Evolutionary conservation across 768 basidiomycete genomes (phyloP), one percentile per base, ranked within the genome.

Genomic region (Lactifluus volemus): DNA sequence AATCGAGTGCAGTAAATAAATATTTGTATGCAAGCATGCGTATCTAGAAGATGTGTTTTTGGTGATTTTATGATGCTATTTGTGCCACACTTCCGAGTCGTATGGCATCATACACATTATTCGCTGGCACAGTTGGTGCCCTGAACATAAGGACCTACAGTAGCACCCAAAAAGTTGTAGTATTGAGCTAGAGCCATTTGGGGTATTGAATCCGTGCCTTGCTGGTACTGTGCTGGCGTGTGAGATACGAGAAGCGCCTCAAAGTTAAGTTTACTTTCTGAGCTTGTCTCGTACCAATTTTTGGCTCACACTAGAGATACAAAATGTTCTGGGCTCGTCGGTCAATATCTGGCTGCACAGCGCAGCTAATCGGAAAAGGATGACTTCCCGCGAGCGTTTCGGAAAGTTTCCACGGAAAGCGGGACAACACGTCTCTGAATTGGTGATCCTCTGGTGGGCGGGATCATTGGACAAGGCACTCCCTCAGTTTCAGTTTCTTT

Each of bases 331-430:
- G 49, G 19, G 17, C 39, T 30, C 21, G 19, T 14, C 29, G 30
- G 38, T 32, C 36, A 51, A 51, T 5, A 53, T 29, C 41, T 1
- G 29, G 51, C 29, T 12, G 52, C 7, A n/a, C 3, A 21, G n/a
- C n/a, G n/a, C n/a, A 50, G 64, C 74, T 61, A 70, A 89, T 88
- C 83, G 79, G 71, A n/a, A 93, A 95, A 1, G 92, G 91, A 70
- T 92, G 88, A 17, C 92, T 79, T 42, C 76, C 75, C 68, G 90
- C 86, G 17, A 88, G 77, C 10, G 81, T 76, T 68, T 89, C 82
- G 70, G 84, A 97, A 1, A 92, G 92, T 64, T 81, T 85, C 72
- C 91, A 94, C 47, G 74, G 74, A 68, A 89, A 72, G 53, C 78
- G 76, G 29, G 71, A 65, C 71, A 95, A 93, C 10, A 95, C 62